Percentiles rank a stretch among this genome's conserved stretches.
These are phyloP conservation scores for Populus hybrid DNA, from an alignment of 441 rosid genomes.

Conservation along the genomic window DNA sequence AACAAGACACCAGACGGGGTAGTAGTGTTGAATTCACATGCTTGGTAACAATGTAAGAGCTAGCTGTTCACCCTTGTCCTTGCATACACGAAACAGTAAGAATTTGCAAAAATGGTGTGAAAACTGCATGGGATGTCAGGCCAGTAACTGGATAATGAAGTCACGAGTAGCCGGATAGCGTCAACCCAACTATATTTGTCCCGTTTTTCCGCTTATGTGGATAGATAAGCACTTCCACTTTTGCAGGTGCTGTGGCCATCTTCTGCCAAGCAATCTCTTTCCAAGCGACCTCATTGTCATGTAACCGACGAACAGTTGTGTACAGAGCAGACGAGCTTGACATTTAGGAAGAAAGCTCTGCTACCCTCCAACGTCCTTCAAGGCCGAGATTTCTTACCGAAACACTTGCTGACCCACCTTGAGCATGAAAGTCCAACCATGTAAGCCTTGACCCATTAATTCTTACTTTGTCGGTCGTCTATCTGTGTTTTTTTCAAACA, in stretches of 20 bases:
- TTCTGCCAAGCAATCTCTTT: not conserved
- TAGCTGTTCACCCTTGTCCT: not conserved
- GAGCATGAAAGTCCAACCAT: not conserved
- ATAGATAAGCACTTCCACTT: not conserved
- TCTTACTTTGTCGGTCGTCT: not conserved
- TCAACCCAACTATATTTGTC: not conserved
- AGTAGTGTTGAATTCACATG: not conserved
- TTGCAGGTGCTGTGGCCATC: not conserved
- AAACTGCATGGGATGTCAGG: not conserved
- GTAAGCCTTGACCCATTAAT: not conserved
- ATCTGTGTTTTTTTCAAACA: too few species aligned
- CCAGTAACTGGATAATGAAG: not conserved
- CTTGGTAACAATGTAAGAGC: not conserved
- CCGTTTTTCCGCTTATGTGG: not conserved
- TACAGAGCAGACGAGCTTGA: constrained; percentile 7
- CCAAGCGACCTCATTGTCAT: not conserved
- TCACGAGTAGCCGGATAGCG: not conserved
- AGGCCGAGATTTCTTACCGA: not conserved
- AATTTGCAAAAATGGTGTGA: not conserved
- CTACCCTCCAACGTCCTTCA: not conserved
- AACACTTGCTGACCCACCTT: not conserved
- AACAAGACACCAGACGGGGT: too few species aligned
- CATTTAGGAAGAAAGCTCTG: not conserved
- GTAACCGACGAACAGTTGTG: not conserved
- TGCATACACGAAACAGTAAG: not conserved